Evolutionary conservation across 2,329 filamentous ascomycete genomes (phyloP), one percentile per base, ranked within the genome.

Genomic region (Cladophialophora bantiana): DNA sequence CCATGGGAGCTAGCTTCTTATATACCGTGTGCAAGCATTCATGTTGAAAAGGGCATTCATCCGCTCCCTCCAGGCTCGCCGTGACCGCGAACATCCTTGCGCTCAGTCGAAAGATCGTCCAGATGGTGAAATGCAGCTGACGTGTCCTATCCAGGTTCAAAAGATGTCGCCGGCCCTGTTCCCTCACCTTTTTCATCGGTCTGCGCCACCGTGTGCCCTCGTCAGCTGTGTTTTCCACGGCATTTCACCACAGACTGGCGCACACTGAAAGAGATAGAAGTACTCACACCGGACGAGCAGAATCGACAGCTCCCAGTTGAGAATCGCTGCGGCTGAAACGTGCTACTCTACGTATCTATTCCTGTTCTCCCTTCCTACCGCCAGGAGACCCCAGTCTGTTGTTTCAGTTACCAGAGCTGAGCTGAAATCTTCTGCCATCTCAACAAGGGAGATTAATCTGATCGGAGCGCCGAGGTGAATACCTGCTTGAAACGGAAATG

Each of bases 51-150:
- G 34, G 10, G 57, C 35, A 18, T 20, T 15, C 40, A 34, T 36
- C 57, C 34, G 9, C 32, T 35, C 40, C 6, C 26, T 52, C 26
- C 42, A 13, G 31, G 40, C 57, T 48, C 42, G 7, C 7, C 31
- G 57, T 45, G 31, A 34, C 26, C 34, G 57, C 57, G n/a, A 34
- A 26, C 42, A 35, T 59, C 57, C 38, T 59, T 36, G 57, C 7
- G n/a, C 42, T 12, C 31, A 31, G 26, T 50, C 20, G 31, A 34
- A 36, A n/a, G 31, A 59, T 34, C 40, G 3, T n/a, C 18, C 26
- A 12, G 38, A 48, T 12, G 26, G 9, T n/a, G 20, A 13, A 36
- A 50, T 13, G 45, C 18, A 50, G 45, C 45, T 50, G 45, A 50
- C 18, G 45, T 31, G 45, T 50, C 18, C 45, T 20, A 4, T 50